Percentiles rank a stretch among this genome's conserved stretches.
Evolutionary conservation across 108 stramenopile species (phyloP).

Genomic region (Stephanodiscus minutulus): DNA sequence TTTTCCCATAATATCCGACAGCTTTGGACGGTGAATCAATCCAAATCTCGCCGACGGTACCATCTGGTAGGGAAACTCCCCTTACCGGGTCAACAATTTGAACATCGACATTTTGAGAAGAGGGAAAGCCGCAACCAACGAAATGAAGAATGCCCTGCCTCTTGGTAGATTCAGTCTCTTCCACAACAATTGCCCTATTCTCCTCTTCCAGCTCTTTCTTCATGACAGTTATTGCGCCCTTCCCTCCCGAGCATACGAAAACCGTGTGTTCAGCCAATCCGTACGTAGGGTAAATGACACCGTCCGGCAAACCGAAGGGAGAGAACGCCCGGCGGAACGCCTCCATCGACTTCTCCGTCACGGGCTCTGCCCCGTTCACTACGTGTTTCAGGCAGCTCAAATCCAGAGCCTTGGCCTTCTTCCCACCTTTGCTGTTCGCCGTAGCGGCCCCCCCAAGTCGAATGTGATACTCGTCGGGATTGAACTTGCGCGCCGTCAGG

Average conservation of each 20-base stretch:
- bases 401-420: slow-evolving; percentile 54
- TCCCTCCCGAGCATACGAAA: slow-evolving; percentile 91
- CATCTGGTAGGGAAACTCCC: slow-evolving; percentile 45
- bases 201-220: slow-evolving; percentile 74
- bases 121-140: slow-evolving; percentile 87
- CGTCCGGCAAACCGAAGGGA: slow-evolving; percentile 68
- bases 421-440: slow-evolving; percentile 17
- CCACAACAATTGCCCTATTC: slow-evolving; percentile 52
- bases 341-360: slow-evolving; percentile 76
- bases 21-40: slow-evolving; percentile 87
- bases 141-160: slow-evolving; percentile 40
- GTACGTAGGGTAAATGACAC: slow-evolving; percentile 91
- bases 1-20: slow-evolving; percentile 72
- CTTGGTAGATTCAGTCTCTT: slow-evolving; percentile 20
- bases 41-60: slow-evolving; percentile 95
- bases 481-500: slow-evolving; percentile 90
- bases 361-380: slow-evolving; percentile 98
- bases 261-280: slow-evolving; percentile 99
- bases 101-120: slow-evolving; percentile 71
- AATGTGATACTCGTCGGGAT: slow-evolving; percentile 32
- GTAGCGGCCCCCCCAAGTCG: slow-evolving; percentile 1
- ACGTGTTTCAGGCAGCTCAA: slow-evolving; percentile 87
- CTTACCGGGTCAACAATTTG: slow-evolving; percentile 77
- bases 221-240: slow-evolving; percentile 64
- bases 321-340: slow-evolving; percentile 76